Evolutionary conservation across 768 basidiomycete species (phyloP), one percentile per base, ranked within the genome.

Genomic region (Hericium coralloides): DNA sequence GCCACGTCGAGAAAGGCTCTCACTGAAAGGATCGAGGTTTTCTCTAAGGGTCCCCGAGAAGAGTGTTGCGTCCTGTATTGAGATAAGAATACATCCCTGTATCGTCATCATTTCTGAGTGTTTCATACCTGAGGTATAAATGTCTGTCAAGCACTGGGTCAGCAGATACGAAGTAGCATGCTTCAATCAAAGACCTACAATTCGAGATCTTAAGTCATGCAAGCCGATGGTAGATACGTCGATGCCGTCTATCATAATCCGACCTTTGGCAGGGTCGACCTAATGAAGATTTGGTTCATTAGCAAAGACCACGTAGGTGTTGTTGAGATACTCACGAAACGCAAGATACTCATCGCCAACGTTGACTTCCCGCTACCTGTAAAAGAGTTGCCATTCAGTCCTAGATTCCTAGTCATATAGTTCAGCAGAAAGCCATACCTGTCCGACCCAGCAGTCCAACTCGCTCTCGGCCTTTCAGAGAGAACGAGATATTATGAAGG

Each of bases 161-260:
- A 22, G 43, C 22, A 18, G n/a, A 45, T n/a, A 45, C 20, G 17
- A 43, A 43, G 8, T n/a, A 3, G 1, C 43, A 31, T 3, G 43
- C 3, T 3, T 45, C 43, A 45, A 49, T 55, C 53, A 41, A 56
- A 50, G 22, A 71, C 83, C 66, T 65, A 87, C 85, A 69, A 89
- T 62, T 59, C 84, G 79, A 1, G 87, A 85, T n/a, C 89, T 78
- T 59, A 95, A 66, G 66, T 93, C 92, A 64, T 92, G 82, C 17
- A 94, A 71, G 12, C 92, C 92, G 56, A 97, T 93, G 3, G 74
- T 84, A 1, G 85, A 85, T 53, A 93, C 91, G 65, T 95, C 92
- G 57, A 95, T 85, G 4, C 92, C 93, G 59, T 94, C 93, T 18
- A 95, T 84, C 49, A 89, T 31, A 52, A 97, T 92, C 22, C 77